Evolutionary conservation across 2,329 filamentous ascomycete genomes (phyloP), one percentile per base, ranked within the genome.

Genomic region (Arthrobotrys musiformis): DNA sequence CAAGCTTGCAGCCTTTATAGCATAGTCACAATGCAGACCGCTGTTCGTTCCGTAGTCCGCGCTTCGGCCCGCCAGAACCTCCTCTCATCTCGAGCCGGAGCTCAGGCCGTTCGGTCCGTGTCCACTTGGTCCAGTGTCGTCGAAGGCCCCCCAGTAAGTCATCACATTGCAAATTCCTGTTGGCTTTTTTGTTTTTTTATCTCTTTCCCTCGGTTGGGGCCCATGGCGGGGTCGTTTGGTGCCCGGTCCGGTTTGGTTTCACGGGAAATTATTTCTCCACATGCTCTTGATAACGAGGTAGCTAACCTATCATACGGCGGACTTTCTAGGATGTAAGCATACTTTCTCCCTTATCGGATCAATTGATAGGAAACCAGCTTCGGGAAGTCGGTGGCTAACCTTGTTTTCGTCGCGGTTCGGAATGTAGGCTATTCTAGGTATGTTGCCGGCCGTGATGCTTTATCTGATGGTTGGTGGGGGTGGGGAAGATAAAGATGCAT

Each of bases 41-140:
- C 40, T 52, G 58, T 61, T 50, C 73, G 73, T 56, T 70, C 73
- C 52, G 33, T 62, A 56, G 66, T 70, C 56, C 66, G 73, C 50
- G 66, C 61, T 40, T 77, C 73, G 73, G 73, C 73, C 66, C 73
- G 66, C 26, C 66, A 56, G 44, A 66, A 48, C 17, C 48, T 67
- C 58, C 15, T 70, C 35, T 50, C 74, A 28, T 68, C 67, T 62
- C 74, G 68, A 67, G 54, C 62, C 60, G 74, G 81, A 83, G 74
- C 68, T 72, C 68, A 72, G 58, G 85, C 85, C 80, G 84, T 86
- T 79, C 86, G 89, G 83, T 88, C 90, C 81, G 90, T 89, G 81
- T 97, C 93, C 78, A 92, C 92, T 81, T 98, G 94, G 94, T 89
- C 92, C 83, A 91, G 92, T 82, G 93, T 98, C 69, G 91, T 93